Evolutionary conservation across 176 grass and related monocot species (phyloP), one percentile per base, ranked within the genome.

Genomic region (Oropetium thomaeum): DNA sequence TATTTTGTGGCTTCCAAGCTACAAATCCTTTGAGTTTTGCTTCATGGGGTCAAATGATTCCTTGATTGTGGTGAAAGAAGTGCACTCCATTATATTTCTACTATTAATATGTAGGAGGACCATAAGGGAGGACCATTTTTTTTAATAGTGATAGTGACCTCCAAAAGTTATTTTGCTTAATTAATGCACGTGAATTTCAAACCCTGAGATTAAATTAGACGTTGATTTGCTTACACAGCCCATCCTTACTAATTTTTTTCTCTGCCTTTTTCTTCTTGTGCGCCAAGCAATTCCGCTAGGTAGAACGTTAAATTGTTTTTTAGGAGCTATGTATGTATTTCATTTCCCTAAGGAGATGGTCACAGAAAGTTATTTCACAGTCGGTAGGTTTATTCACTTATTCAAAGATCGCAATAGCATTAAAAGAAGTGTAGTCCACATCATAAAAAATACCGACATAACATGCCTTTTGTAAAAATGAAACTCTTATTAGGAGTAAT

Each of bases 71-170:
- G 60, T 42, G n/a, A 65, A 23, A 63, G 34, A 65, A 73, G 34
- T 72, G 34, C 59, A 44, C 69, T 53, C 35, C 48, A 66, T 34
- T 57, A n/a, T n/a, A n/a, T 17, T 55, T 45, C 47, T 74, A 33
- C 26, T 41, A 33, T 35, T 32, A 31, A 9, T 13, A 15, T 12
- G 9, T 55, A 65, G n/a, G n/a, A 53, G 45, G 13, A 23, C 55
- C 31, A 17, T 9, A 15, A 30, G 45, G 33, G 25, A 65, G 44
- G 47, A 65, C 13, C 63, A 15, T 31, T 73, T 67, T 76, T 39
- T 67, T 76, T 39, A 61, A 33, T 15, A 49, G 52, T 60, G 72
- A 76, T 58, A 83, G 43, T 23, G 81, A 69, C 71, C 11, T 69
- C 20, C 15, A 37, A 67, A n/a, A n/a, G n/a, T n/a, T n/a, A 75